Evolutionary conservation across 2,329 filamentous ascomycete genomes (phyloP).

Genomic region (Dactylellina parvicollis): DNA sequence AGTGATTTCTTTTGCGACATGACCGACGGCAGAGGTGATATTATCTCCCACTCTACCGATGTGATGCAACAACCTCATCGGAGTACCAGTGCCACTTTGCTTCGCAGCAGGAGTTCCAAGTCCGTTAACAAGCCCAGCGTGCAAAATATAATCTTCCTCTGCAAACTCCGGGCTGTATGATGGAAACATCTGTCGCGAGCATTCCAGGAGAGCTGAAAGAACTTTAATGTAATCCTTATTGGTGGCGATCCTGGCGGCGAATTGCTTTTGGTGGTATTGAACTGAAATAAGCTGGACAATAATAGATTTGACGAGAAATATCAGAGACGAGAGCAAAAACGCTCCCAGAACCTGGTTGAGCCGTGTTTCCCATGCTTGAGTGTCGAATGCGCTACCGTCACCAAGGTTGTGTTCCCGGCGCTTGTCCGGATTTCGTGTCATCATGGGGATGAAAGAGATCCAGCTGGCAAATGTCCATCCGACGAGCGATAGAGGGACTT

Average conservation of each 20-base stretch:
- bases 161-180: conserved; percentile 90
- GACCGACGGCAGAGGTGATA: conserved; percentile 90
- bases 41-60: conserved; percentile 89
- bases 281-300: conserved; percentile 85
- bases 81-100: conserved; percentile 74
- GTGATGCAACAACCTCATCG: conserved; percentile 78
- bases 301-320: conserved; percentile 79
- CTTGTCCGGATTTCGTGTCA: conserved; percentile 58
- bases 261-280: conserved; percentile 85
- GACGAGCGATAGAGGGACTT: conserved; percentile 74
- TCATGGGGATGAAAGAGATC: conserved; percentile 67
- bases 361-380: conserved; percentile 62
- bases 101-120: conserved; percentile 60
- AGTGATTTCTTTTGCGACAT: conserved; percentile 92
- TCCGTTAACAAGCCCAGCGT: conserved; percentile 75
- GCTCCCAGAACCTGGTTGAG: conserved; percentile 74
- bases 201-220: conserved; percentile 86
- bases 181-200: conserved; percentile 86
- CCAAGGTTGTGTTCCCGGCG: conserved; percentile 21
- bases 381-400: conserved; percentile 30
- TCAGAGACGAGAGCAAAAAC: conserved; percentile 73
- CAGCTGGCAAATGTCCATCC: conserved; percentile 74
- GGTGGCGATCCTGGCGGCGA: conserved; percentile 82
- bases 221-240: conserved; percentile 88
- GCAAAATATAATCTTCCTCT: conserved; percentile 91